Conservation (phyloP, 2,329 filamentous ascomycete genomes). For the Epichloe typhina region DNA sequence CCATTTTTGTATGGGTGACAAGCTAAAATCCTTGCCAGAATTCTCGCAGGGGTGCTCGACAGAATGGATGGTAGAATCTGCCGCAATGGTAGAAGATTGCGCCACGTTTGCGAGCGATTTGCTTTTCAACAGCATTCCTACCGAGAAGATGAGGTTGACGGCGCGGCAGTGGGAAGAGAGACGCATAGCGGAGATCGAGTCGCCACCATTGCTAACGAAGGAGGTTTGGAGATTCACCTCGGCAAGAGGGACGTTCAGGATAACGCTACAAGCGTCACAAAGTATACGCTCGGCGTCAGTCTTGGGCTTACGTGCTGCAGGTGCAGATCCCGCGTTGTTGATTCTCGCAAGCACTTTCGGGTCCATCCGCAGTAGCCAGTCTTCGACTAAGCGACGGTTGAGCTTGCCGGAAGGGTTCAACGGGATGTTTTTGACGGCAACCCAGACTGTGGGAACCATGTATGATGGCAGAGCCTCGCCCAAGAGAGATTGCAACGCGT, state of each 20-base stretch:
- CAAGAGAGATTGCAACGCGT: slow-evolving; percentile 5
- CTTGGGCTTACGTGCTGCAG: background rate
- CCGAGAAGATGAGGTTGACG: slow-evolving; percentile 16
- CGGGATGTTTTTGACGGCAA: slow-evolving; percentile 4
- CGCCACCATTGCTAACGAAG: slow-evolving; percentile 28
- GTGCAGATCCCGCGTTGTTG: background rate
- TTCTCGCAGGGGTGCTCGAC: background rate
- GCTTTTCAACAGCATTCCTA: slow-evolving; percentile 9
- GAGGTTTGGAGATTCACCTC: slow-evolving; percentile 18
- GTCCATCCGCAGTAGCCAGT: background rate
- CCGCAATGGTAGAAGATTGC: background rate
- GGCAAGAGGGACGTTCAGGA: slow-evolving; percentile 22
- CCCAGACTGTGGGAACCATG: slow-evolving; percentile 2
- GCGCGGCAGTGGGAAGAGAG: slow-evolving; percentile 25
- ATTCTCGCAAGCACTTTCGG: background rate
- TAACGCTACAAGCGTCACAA: slow-evolving; percentile 23
- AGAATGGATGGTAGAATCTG: background rate
- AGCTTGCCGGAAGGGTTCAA: slow-evolving; percentile 8
- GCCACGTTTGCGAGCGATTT: slow-evolving; percentile 1
- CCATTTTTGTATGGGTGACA: slow-evolving; percentile 7
- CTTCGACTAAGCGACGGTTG: slow-evolving; percentile 7
- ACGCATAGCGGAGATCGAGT: slow-evolving; percentile 31
- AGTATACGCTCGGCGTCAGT: slow-evolving; percentile 4
- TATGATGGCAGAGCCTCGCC: slow-evolving; percentile 2
- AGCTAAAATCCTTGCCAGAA: background rate